Evolutionary conservation across 1,284 basidiomycete species (phyloP).

Genomic region (Malassezia psittaci): DNA sequence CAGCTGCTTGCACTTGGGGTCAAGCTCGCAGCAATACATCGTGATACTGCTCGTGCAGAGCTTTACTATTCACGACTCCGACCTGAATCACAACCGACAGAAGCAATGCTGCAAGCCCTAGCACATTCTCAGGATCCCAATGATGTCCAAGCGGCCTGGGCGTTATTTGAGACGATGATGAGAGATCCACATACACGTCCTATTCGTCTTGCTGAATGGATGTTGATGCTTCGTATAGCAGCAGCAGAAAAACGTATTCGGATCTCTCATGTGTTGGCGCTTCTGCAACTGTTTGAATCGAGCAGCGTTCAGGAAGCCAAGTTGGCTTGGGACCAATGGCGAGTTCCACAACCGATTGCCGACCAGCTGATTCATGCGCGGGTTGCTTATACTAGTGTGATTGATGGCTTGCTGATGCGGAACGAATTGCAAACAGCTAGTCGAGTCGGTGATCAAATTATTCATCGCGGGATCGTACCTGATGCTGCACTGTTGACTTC

Average conservation of each 20-base stretch:
- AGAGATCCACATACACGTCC: background rate
- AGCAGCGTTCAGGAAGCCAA: background rate
- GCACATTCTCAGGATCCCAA: conserved; percentile 1
- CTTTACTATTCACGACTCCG: conserved; percentile 3
- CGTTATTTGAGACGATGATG: conserved; percentile 11
- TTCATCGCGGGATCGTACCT: conserved; percentile 13
- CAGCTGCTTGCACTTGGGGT: conserved; percentile 7
- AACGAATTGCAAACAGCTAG: conserved; percentile 5
- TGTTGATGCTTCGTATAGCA: conserved; percentile 16
- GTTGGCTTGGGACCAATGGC: background rate
- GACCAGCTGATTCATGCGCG: conserved; percentile 5
- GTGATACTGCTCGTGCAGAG: conserved; percentile 1
- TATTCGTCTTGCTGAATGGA: conserved; percentile 10
- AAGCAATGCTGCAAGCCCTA: conserved; percentile 13
- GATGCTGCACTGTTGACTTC: conserved; percentile 10
- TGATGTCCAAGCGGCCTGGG: conserved; percentile 11
- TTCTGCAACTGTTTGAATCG: conserved; percentile 8
- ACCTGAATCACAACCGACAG: background rate
- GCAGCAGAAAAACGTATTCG: conserved; percentile 12
- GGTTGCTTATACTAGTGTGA: conserved; percentile 6
- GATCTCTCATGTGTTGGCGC: conserved; percentile 3
- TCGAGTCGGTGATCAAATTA: conserved; percentile 11
- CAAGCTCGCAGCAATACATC: conserved; percentile 6
- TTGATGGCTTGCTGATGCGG: conserved; percentile 12
- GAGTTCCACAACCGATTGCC: background rate